phyloP scores from a whole-genome alignment of 192 early-diverging fungal genomes.

The Backusella parvicylindrica region DNA sequence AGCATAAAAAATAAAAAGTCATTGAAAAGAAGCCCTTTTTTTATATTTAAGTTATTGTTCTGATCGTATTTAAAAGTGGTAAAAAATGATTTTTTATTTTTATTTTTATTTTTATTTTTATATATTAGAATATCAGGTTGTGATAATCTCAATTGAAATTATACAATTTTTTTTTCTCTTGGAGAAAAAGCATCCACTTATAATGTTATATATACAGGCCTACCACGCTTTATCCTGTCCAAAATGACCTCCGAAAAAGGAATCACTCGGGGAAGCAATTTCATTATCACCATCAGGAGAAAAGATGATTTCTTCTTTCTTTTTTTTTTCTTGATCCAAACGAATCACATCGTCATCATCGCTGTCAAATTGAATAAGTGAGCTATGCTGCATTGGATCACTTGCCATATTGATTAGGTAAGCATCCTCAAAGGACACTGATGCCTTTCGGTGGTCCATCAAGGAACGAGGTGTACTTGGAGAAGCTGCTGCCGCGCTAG shows the following conservation, averaged over 20 bases:
- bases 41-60: neutral
- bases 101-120: no score
- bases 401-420: conserved; percentile 44
- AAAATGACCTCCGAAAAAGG: conserved; percentile 9
- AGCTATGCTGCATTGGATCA: conserved; percentile 19
- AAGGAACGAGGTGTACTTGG: neutral
- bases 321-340: neutral
- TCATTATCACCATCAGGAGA: conserved; percentile 59
- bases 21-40: neutral
- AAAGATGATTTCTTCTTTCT: conserved; percentile 28
- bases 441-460: conserved; percentile 12
- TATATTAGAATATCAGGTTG: no score
- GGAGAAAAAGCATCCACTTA: no score
- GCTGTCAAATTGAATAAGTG: conserved; percentile 28
- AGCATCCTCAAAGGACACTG: conserved; percentile 58
- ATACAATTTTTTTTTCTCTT: no score
- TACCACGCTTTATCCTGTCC: neutral
- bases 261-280: conserved; percentile 37
- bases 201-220: neutral
- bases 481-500: conserved; percentile 14
- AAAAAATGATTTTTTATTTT: no score
- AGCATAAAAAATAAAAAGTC: neutral
- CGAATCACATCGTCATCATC: conserved; percentile 12
- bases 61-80: no score
- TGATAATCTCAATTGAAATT: no score